A percentile compares a stretch with the other conserved stretches of the same genome.
These are phyloP conservation scores for Metschnikowia arizonensis DNA, from an alignment of 805 yeast genomes.

Conservation along the genomic window DNA sequence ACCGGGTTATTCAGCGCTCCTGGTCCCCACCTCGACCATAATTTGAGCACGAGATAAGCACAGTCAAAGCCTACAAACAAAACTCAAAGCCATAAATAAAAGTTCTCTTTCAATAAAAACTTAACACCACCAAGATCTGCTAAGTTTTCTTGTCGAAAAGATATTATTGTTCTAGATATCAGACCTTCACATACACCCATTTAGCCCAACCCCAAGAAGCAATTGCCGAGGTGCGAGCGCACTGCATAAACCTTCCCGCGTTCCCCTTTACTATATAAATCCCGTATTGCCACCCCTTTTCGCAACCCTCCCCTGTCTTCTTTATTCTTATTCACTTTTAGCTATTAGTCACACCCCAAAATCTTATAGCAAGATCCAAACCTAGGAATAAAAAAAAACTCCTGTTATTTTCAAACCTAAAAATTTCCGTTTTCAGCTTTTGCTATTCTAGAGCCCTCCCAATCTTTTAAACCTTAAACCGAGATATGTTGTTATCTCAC, in stretches of 20 bases:
- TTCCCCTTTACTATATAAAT: slow-evolving; percentile 11
- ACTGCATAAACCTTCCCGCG: slow-evolving; percentile 11
- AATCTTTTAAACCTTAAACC: not conserved
- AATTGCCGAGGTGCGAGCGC: not conserved
- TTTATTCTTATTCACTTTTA: slow-evolving; percentile 1
- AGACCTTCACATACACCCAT: not conserved
- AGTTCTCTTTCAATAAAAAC: not conserved
- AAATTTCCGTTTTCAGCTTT: not conserved
- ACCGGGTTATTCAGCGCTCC: not conserved
- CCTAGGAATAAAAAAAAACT: no score
- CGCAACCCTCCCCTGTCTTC: slow-evolving; percentile 10
- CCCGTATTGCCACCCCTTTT: slow-evolving; percentile 20
- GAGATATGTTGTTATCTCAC: slow-evolving; percentile 36
- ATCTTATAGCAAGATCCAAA: not conserved
- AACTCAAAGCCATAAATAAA: not conserved
- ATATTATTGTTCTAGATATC: no score
- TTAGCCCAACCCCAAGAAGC: slow-evolving; percentile 4
- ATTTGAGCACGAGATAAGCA: not conserved
- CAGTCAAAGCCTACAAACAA: not conserved
- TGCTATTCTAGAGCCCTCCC: not conserved
- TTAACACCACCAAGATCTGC: not conserved
- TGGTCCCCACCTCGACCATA: not conserved
- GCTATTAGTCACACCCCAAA: not conserved
- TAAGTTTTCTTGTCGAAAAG: no score
- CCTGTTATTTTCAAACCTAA: no score